Conservation (phyloP, 768 basidiomycete species). For the Dendrothele bispora region DNA sequence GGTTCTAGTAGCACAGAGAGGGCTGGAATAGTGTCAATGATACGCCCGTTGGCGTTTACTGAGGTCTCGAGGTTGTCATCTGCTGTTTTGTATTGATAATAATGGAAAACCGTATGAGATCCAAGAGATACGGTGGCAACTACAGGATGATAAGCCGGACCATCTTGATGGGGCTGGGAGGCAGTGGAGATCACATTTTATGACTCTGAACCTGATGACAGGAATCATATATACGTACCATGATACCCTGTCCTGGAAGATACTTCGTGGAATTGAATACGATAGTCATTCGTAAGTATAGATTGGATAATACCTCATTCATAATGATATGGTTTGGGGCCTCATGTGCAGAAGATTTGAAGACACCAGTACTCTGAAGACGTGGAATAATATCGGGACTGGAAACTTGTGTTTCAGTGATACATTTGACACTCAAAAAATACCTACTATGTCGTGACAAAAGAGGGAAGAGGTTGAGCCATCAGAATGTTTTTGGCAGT, state of each 20-base stretch:
- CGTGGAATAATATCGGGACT: constrained; percentile 81
- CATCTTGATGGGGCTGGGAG: constrained; percentile 86
- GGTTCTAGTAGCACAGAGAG: constrained; percentile 81
- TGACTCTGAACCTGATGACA: constrained; percentile 6
- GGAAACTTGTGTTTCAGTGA: constrained; percentile 10
- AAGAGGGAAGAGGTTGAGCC: constrained; percentile 68
- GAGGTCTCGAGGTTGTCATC: constrained; percentile 14
- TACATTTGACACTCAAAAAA: constrained; percentile 7
- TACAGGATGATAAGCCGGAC: constrained; percentile 82
- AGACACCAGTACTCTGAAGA: constrained; percentile 63
- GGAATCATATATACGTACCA: constrained; percentile 49
- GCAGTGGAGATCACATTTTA: constrained; percentile 8
- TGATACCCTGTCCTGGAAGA: constrained; percentile 88
- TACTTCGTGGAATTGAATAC: constrained; percentile 59
- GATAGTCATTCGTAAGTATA: no score
- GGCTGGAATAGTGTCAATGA: constrained; percentile 64
- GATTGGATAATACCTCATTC: constrained; percentile 59
- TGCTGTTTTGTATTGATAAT: constrained; percentile 62
- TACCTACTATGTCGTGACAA: constrained; percentile 65
- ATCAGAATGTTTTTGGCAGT: constrained; percentile 68
- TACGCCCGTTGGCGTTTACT: constrained; percentile 37
- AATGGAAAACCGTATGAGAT: constrained; percentile 81
- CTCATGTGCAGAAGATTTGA: constrained; percentile 60
- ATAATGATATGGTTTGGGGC: constrained; percentile 87
- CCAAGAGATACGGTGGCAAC: constrained; percentile 91